Evolutionary conservation across 257 asterid genomes (phyloP).

Genomic region (Plectranthus barbatus): DNA sequence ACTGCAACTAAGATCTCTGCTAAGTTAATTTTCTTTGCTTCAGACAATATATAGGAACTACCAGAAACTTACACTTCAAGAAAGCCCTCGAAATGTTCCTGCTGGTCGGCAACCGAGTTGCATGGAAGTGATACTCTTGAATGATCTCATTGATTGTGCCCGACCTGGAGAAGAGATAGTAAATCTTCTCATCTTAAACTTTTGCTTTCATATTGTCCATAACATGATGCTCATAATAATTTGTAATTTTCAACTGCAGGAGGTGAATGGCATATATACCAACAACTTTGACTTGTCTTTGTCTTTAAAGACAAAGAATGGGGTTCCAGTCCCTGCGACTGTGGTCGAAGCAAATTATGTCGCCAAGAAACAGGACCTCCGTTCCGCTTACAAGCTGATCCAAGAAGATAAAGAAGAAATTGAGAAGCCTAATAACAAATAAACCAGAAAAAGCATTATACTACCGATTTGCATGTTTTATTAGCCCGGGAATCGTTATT

Average conservation of each 20-base stretch:
- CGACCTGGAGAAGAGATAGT: too few species aligned
- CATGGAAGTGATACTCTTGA: slow-evolving; percentile 94
- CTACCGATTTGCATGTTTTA: too few species aligned
- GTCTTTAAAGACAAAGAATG: too few species aligned
- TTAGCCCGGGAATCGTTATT: too few species aligned
- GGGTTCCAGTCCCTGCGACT: slow-evolving; percentile 98
- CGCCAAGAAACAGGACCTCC: slow-evolving; percentile 94
- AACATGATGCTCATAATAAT: background rate
- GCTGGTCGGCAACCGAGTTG: slow-evolving; percentile 93
- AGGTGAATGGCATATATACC: slow-evolving; percentile 94
- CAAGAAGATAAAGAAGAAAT: slow-evolving; percentile 97
- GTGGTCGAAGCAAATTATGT: slow-evolving; percentile 92
- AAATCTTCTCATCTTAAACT: slow-evolving; percentile 4
- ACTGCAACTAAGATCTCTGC: too few species aligned
- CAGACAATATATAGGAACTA: too few species aligned
- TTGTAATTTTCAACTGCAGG: slow-evolving; percentile 37
- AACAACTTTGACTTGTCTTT: slow-evolving; percentile 89
- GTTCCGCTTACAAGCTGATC: slow-evolving; percentile 93
- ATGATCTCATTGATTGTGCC: too few species aligned
- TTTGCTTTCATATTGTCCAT: background rate
- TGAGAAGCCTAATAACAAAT: too few species aligned
- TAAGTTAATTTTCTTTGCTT: too few species aligned
- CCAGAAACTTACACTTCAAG: too few species aligned
- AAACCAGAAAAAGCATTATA: too few species aligned
- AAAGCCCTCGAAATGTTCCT: too few species aligned